Evolutionary conservation across 768 basidiomycete species (phyloP).

Genomic region (Pluteus cervinus): DNA sequence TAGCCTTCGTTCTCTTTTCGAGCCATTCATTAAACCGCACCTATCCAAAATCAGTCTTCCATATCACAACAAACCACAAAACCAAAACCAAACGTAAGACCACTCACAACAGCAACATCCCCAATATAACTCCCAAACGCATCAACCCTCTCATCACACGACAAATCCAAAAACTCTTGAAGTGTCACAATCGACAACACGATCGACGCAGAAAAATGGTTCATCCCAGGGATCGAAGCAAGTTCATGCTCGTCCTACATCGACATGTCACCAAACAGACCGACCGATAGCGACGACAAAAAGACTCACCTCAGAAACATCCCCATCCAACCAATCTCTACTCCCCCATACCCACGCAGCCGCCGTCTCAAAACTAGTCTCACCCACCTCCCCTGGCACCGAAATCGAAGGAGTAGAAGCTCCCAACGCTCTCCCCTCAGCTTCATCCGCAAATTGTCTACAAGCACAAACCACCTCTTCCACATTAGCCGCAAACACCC

Average conservation of each 20-base stretch:
- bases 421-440: no score
- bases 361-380: slow-evolving; percentile 34
- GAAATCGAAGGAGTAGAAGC: no score
- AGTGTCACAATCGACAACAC: slow-evolving; percentile 51
- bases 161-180: slow-evolving; percentile 49
- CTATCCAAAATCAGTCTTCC: no score
- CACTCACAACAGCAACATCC: slow-evolving; percentile 44
- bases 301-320: slow-evolving; percentile 41
- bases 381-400: no score
- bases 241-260: slow-evolving; percentile 58
- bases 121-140: slow-evolving; percentile 45
- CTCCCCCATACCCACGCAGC: slow-evolving; percentile 49
- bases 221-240: slow-evolving; percentile 54
- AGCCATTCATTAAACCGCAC: no score
- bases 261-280: slow-evolving; percentile 1
- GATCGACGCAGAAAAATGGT: slow-evolving; percentile 60
- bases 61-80: no score
- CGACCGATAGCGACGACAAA: not conserved
- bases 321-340: slow-evolving; percentile 57
- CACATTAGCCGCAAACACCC: slow-evolving; percentile 59
- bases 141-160: slow-evolving; percentile 38
- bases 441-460: slow-evolving; percentile 54
- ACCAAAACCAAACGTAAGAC: no score
- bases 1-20: no score
- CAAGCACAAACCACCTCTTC: slow-evolving; percentile 50